Base-by-base conservation (phyloP, 2,329 filamentous ascomycete species). In the Clonostachys rosea region DNA sequence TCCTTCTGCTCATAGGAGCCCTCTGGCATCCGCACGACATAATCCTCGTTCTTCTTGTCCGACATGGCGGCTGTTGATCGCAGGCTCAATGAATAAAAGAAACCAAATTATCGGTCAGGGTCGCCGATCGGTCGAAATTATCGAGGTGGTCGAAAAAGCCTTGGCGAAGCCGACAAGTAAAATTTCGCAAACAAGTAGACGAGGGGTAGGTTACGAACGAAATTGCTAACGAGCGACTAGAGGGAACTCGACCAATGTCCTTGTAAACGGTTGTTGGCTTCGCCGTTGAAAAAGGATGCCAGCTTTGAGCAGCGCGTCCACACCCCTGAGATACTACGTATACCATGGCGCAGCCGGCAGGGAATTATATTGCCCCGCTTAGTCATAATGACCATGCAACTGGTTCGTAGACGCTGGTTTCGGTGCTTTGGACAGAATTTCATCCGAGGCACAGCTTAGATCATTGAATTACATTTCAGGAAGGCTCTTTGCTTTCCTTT, bases 21-120 rank as follows among this genome's bases (percentile, higher is more conserved):
- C 50, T 87, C 84, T 59, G 80, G 79, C 74, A 89, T 81, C 58
- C 86, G 81, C 63, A 89, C 77, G 52, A 79, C 72, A 61, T 85
- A 89, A 64, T 94, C 88, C 64, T 88, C 86, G 68, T 89, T 94
- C 78, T 94, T 95, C 66, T 91, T 91, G 75, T 94, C 88, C 61
- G 86, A 78, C 90, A 95, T 95, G 36, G 37, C 52, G 46, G 30
- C 10, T 39, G 17, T 18, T n/a, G 11, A 5, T 8, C 36, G 24
- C 24, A 30, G 24, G 24, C 24, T 30, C 24, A 10, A 30, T 30
- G 9, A 30, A 30, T 30, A 30, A 30, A 30, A 30, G 24, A 30
- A 30, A 9, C 24, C 24, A 30, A 30, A 30, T 30, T 30, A 30
- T 30, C 24, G 24, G 24, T 30, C 8, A 30, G 24, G 24, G 9